Evolutionary conservation across 331 rosid genomes (phyloP), one percentile per base, ranked within the genome.

Genomic region (Quercus tomentella): DNA sequence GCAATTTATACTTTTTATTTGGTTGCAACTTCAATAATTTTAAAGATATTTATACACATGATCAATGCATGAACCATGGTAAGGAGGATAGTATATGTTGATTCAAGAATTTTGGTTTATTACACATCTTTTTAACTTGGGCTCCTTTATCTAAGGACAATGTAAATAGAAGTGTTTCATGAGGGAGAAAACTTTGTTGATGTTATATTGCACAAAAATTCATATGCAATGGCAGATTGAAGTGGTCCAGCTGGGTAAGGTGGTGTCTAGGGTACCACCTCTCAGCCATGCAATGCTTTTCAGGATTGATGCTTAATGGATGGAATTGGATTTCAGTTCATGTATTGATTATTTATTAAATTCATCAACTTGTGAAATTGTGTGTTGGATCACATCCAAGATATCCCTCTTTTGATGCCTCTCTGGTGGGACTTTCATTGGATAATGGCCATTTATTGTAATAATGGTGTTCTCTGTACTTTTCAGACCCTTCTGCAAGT

Each of bases 401-500:
- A 49, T 12, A 49, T 49, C 54, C 54, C 54, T 49, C 54, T 14
- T 14, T 3, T 11, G 54, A 9, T 60, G 18, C 31, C 21, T n/a
- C 70, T 35, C 5, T 49, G 54, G 5, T 49, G 54, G 54, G 54
- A 3, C 54, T 22, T 7, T 1, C 51, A 35, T 67, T 9, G 51
- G 49, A 35, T 35, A n/a, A 4, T 20, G n/a, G 37, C 52, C 37
- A 20, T 67, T 16, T 16, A 62, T 56, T 70, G 73, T 33, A 54
- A 20, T 75, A 51, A 21, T 54, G 16, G 7, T 62, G n/a, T 11
- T 60, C 77, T 78, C 76, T 68, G 30, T 52, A 26, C 74, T 76
- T 84, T 73, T 82, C 91, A 96, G 98, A 96, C 90, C 96, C 96
- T 57, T 88, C 83, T 81, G 97, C 97, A 74, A 91, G 98, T 88